Base-by-base conservation (phyloP, 306 rosid genomes). In the Quercus wislizeni region DNA sequence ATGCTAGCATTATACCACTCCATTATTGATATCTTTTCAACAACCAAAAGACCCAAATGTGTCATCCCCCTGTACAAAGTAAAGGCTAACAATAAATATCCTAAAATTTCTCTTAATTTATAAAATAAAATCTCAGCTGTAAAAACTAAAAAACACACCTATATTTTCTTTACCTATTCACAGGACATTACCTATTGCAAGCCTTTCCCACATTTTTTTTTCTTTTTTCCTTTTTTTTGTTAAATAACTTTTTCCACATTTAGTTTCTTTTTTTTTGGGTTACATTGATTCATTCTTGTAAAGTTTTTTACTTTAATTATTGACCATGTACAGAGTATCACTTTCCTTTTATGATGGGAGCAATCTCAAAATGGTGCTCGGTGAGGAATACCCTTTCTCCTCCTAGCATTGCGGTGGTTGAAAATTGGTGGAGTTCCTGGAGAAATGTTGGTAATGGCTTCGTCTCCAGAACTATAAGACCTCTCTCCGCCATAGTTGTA, bases 351-450 rank as follows among this genome's bases (percentile, higher is more conserved):
- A 9, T n/a, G 13, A 54, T 8, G 58, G n/a, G 43, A 73, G 43
- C 49, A 20, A 56, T 20, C 68, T 80, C 69, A 83, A 76, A 86
- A 78, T 30, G 88, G 90, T 25, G 90, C 90, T 10, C 90, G 84
- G 31, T 82, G 88, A 73, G 90, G 90, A 28, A 82, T 79, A 68
- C 90, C 90, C 81, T 84, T 84, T 73, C 88, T 81, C 70, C 90
- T 84, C 57, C 84, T 75, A 62, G 88, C 86, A 82, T 84, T 87
- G 75, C 20, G 78, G 82, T 82, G 88, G 75, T 84, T 84, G 81
- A 73, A 82, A 35, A 81, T 77, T 15, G 86, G 86, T 6, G 90
- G 86, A 17, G 90, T 84, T 49, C 79, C 76, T 0, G 88, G 90
- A 68, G 86, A 82, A 51, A 84, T 79, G 55, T 46, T 80, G 28